Percentiles rank a stretch among this genome's conserved stretches.
Conservation (phyloP, 139 green algal species). For the Edaphochlamys debaryana region DNA sequence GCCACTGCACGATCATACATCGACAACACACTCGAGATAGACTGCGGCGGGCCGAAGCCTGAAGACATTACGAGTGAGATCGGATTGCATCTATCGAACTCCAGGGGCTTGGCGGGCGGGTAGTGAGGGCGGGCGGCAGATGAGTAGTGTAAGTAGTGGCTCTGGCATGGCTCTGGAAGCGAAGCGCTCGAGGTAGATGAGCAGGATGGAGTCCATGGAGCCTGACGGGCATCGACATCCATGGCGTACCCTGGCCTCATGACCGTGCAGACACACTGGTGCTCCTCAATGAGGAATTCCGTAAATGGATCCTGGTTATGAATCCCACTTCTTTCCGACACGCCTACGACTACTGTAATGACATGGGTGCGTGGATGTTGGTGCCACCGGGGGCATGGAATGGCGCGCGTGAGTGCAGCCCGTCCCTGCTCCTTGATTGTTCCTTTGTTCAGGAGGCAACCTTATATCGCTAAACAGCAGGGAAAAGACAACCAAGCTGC, state of each 20-base stretch:
- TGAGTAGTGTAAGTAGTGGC: no score
- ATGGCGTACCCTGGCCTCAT: not conserved
- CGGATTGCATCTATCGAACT: no score
- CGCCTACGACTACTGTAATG: conserved; percentile 1
- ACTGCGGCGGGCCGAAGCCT: not conserved
- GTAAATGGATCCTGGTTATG: not conserved
- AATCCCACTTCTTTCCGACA: conserved; percentile 16
- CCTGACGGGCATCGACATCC: no score
- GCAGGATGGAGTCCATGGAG: no score
- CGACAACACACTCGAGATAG: not conserved
- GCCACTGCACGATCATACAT: not conserved
- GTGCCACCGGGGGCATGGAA: no score
- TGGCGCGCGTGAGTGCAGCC: no score
- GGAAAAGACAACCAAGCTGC: no score
- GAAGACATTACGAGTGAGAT: not conserved
- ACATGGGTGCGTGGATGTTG: not conserved
- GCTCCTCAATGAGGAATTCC: not conserved
- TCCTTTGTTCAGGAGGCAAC: not conserved
- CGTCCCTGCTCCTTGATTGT: no score
- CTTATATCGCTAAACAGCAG: not conserved
- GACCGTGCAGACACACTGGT: not conserved
- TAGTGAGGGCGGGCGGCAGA: no score
- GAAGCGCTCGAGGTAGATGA: no score
- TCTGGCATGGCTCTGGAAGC: no score
- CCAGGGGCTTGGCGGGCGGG: no score